Conservation (phyloP, 495 filamentous ascomycete genomes). For the Penicillium pancosmium region DNA sequence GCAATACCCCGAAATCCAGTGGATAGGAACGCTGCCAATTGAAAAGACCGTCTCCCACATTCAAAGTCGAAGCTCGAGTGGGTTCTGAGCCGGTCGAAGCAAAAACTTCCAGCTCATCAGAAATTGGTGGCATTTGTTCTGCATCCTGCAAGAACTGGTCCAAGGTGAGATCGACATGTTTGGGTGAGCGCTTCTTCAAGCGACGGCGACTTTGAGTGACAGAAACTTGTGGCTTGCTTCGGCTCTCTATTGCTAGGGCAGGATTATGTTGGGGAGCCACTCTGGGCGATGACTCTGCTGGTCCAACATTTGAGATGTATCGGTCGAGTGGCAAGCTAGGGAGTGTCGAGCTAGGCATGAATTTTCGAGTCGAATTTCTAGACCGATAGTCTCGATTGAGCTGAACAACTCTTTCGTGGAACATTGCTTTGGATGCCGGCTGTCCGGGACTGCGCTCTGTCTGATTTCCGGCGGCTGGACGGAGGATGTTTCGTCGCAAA, state of each 20-base stretch:
- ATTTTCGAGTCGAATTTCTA: constrained; percentile 14
- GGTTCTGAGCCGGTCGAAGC: constrained; percentile 4
- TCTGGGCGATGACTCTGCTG: not conserved
- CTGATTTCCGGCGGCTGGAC: constrained; percentile 46
- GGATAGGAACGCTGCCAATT: constrained; percentile 64
- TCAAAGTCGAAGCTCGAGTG: constrained; percentile 11
- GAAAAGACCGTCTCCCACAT: constrained; percentile 40
- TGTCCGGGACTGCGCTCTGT: constrained; percentile 21
- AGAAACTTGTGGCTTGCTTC: not conserved
- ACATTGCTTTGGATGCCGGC: constrained; percentile 14
- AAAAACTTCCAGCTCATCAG: constrained; percentile 17
- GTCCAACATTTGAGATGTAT: constrained; percentile 33
- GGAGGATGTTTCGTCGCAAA: constrained; percentile 32
- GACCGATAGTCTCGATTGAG: constrained; percentile 31
- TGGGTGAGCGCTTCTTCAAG: constrained; percentile 55
- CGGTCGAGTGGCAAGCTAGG: constrained; percentile 39
- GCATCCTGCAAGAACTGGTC: constrained; percentile 30
- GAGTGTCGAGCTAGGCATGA: constrained; percentile 33
- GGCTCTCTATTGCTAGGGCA: not conserved
- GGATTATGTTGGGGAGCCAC: not conserved
- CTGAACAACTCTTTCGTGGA: no score
- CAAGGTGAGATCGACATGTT: constrained; percentile 47
- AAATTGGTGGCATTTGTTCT: constrained; percentile 13
- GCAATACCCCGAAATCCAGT: constrained; percentile 71
- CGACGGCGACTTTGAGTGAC: constrained; percentile 18